A percentile compares a stretch with the other conserved stretches of the same genome.
These are phyloP conservation scores for Lipomyces japonicus DNA, from an alignment of 805 yeast genomes.

Conservation along the genomic window DNA sequence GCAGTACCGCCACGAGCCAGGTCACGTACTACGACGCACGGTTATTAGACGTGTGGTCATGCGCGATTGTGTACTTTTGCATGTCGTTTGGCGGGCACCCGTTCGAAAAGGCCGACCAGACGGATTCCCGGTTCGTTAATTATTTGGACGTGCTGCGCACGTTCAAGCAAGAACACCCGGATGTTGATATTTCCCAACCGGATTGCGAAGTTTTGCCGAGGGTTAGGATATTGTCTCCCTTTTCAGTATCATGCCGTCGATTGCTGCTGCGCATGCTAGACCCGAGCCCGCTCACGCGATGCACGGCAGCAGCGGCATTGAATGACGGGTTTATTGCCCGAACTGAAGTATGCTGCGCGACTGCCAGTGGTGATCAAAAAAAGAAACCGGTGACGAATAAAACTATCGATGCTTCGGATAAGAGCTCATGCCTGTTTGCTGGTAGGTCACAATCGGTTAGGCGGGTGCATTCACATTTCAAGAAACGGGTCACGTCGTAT, in stretches of 20 bases:
- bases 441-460: constrained; percentile 13
- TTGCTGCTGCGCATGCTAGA: constrained; percentile 74
- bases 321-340: constrained; percentile 67
- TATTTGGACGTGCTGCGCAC: constrained; percentile 13
- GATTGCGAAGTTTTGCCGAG: constrained; percentile 19
- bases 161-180: constrained; percentile 23
- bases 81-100: constrained; percentile 47
- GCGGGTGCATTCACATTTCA: constrained; percentile 20
- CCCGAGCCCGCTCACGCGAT: constrained; percentile 76
- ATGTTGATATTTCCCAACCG: constrained; percentile 12
- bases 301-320: constrained; percentile 68
- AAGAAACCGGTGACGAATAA: background rate
- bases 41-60: constrained; percentile 84
- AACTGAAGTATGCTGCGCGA: constrained; percentile 29
- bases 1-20: background rate
- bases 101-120: constrained; percentile 33
- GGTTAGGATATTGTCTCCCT: constrained; percentile 22
- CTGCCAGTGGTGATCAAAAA: constrained; percentile 7
- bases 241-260: constrained; percentile 25
- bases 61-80: constrained; percentile 90
- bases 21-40: constrained; percentile 61
- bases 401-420: constrained; percentile 18
- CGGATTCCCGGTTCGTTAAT: constrained; percentile 31
- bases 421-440: constrained; percentile 4
- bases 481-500: too few species aligned